Evolutionary conservation across 805 yeast species (phyloP).

Genomic region (Ogataea saltuana): DNA sequence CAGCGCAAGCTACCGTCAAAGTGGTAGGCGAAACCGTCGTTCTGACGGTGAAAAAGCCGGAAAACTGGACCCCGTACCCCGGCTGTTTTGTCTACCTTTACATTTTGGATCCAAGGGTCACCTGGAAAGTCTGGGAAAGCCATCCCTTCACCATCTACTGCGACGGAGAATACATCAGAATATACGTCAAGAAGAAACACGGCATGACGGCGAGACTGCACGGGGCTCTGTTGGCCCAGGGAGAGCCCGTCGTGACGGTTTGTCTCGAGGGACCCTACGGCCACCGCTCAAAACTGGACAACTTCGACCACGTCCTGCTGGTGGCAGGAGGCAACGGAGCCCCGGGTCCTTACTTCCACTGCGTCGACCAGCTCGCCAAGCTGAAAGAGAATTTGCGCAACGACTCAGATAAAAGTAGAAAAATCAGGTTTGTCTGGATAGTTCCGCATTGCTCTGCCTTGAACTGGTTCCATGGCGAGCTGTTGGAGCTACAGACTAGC

Average conservation of each 20-base stretch:
- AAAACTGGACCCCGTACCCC: constrained; percentile 48
- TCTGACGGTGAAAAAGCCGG: constrained; percentile 43
- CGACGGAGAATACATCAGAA: constrained; percentile 31
- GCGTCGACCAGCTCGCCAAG: constrained; percentile 30
- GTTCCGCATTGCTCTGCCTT: constrained; percentile 40
- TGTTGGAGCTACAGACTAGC: constrained; percentile 26
- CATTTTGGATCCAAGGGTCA: constrained; percentile 35
- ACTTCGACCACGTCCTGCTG: constrained; percentile 44
- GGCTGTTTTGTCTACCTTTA: constrained; percentile 63
- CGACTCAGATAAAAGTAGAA: constrained; percentile 1
- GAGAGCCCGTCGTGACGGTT: constrained; percentile 25
- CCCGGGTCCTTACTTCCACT: constrained; percentile 53
- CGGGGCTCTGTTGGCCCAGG: constrained; percentile 26
- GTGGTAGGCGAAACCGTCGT: constrained; percentile 23
- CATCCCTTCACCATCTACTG: constrained; percentile 58
- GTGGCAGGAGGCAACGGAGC: constrained; percentile 62
- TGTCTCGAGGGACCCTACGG: constrained; percentile 63
- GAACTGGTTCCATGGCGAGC: constrained; percentile 47
- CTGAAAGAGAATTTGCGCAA: constrained; percentile 21
- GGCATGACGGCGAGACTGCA: constrained; percentile 48
- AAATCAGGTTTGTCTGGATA: constrained; percentile 49
- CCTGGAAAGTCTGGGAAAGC: constrained; percentile 56
- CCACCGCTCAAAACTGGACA: constrained; percentile 38
- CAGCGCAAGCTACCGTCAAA: constrained; percentile 19
- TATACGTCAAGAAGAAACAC: constrained; percentile 48